Conservation (phyloP, 768 basidiomycete genomes). For the Sutorius australiensis region DNA sequence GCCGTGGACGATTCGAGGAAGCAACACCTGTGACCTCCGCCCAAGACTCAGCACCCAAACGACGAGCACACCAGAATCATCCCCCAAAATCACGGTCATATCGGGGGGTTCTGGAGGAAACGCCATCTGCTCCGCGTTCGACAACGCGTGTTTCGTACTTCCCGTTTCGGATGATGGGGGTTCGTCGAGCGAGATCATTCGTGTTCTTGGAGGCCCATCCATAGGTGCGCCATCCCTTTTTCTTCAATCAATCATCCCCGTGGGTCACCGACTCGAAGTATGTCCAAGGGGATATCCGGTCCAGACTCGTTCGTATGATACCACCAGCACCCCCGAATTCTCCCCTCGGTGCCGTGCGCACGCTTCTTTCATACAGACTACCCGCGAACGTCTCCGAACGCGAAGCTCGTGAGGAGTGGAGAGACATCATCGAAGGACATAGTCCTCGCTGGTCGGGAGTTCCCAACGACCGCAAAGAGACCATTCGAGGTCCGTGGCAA, state of each 20-base stretch:
- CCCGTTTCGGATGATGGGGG: slow-evolving; percentile 97
- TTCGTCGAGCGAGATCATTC: slow-evolving; percentile 90
- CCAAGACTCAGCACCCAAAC: slow-evolving; percentile 1
- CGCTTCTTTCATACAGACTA: slow-evolving; percentile 76
- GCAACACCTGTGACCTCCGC: slow-evolving; percentile 2
- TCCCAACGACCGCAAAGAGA: slow-evolving; percentile 86
- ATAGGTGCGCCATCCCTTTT: slow-evolving; percentile 48
- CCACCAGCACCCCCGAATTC: slow-evolving; percentile 57
- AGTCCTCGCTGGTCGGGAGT: slow-evolving; percentile 81
- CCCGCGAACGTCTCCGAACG: slow-evolving; percentile 63
- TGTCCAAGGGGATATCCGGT: slow-evolving; percentile 75
- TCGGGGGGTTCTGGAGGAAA: slow-evolving; percentile 97
- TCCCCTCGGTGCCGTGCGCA: slow-evolving; percentile 68
- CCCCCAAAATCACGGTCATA: slow-evolving; percentile 63
- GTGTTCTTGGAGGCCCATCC: slow-evolving; percentile 84
- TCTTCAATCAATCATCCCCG: slow-evolving; percentile 13
- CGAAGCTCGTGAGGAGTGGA: slow-evolving; percentile 86
- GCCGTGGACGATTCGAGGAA: slow-evolving; percentile 15
- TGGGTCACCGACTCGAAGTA: slow-evolving; percentile 3
- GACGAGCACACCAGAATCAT: slow-evolving; percentile 3
- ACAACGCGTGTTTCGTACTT: slow-evolving; percentile 72
- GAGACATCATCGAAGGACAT: slow-evolving; percentile 85
- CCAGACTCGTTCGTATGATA: slow-evolving; percentile 84
- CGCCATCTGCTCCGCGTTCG: slow-evolving; percentile 83
- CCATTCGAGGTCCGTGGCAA: slow-evolving; percentile 65